Evolutionary conservation across 495 filamentous ascomycete species (phyloP), one percentile per base, ranked within the genome.

Genomic region (Aspergillus haitiensis): DNA sequence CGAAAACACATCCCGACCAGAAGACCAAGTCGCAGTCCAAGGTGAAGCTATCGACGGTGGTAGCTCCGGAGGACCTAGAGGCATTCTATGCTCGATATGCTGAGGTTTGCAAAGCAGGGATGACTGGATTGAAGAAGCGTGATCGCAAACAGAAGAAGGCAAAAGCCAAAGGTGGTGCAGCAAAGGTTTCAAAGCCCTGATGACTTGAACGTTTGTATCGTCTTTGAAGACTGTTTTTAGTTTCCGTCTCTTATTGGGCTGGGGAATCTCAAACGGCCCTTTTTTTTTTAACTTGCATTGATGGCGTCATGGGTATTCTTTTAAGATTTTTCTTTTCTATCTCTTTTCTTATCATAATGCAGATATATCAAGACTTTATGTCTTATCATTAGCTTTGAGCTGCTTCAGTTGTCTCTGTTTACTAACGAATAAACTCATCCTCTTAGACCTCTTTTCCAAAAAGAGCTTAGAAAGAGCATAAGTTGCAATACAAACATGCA

Each of bases 71-170:
- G 44, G 84, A 87, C 3, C 73, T 97, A 5, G 91, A 96, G 40
- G 75, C 70, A 0, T 98, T 98, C 64, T 98, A 89, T 72, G 77
- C 77, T 13, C 81, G 84, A 42, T 98, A 98, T 73, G 92, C 92
- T n/a, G 95, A 98, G 64, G 81, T 91, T 7, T 96, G 92, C 72
- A 97, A 94, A 77, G 74, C 80, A 0, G 91, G 92, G 15, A 98
- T 97, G 93, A 78, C 83, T 32, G 84, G 81, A 16, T 66, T 98
- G 78, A 98, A 97, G 88, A 97, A 95, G 77, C 78, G 93, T 55
- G 92, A 97, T 79, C 81, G 91, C 64, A 97, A 93, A 80, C 90
- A 89, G 75, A 80, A 80, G 52, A 85, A 85, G 79, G 85, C 84
- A 56, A 91, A 88, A 82, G 89, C 84, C 72, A 90, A 84, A 77